Percentiles rank a stretch among this genome's conserved stretches.
These are phyloP conservation scores for Gymnopilus dilepis DNA, from an alignment of 768 basidiomycete species.

Conservation along the genomic window DNA sequence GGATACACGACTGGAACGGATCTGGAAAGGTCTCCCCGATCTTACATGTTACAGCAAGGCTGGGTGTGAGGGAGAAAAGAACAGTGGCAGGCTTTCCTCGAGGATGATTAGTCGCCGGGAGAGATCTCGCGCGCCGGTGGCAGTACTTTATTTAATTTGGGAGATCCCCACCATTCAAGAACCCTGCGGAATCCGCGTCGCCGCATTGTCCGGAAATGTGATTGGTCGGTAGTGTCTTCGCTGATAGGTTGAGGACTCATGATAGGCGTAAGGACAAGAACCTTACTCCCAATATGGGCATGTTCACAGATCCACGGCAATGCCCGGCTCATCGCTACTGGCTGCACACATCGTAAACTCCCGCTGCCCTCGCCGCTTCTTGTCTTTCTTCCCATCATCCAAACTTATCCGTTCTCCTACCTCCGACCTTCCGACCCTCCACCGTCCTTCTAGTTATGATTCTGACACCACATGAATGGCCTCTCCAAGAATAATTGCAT, in stretches of 20 bases:
- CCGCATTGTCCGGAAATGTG: conserved; percentile 20
- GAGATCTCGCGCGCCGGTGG: conserved; percentile 39
- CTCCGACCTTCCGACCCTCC: conserved; percentile 14
- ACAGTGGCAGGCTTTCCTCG: conserved; percentile 35
- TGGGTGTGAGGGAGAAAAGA: conserved; percentile 25
- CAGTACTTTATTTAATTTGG: conserved; percentile 36
- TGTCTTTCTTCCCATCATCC: conserved; percentile 12
- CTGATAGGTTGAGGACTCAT: conserved; percentile 21
- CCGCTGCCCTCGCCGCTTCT: conserved; percentile 22
- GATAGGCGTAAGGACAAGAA: conserved; percentile 12
- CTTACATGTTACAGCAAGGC: conserved; percentile 38
- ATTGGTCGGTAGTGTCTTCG: conserved; percentile 19
- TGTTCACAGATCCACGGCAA: conserved; percentile 19
- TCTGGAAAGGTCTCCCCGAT: conserved; percentile 41
- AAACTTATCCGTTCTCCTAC: conserved; percentile 4
- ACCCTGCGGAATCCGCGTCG: conserved; percentile 27
- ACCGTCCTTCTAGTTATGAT: conserved; percentile 8
- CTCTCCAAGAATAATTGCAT: conserved; percentile 1
- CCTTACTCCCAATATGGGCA: conserved; percentile 7
- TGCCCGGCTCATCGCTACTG: conserved; percentile 16
- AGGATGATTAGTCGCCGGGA: conserved; percentile 44
- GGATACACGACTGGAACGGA: conserved; percentile 48
- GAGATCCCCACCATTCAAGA: conserved; percentile 27
- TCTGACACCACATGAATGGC: conserved; percentile 2
- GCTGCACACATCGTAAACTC: conserved; percentile 15